These are phyloP conservation scores for Fraxinus paxiana DNA, from an alignment of 305 asterid genomes.

Conservation along the genomic window DNA sequence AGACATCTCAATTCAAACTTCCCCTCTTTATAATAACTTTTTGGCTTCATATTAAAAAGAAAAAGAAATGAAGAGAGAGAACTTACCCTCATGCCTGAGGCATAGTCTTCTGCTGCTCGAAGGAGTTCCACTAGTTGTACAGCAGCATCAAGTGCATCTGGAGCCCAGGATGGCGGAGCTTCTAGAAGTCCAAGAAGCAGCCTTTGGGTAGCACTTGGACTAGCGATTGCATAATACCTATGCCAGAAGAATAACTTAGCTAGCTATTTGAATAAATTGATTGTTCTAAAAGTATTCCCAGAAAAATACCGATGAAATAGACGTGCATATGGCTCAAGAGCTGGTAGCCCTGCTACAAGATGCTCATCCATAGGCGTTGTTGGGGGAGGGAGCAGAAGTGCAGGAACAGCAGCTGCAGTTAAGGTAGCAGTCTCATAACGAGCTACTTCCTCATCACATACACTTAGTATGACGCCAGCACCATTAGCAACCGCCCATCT, in stretches of 20 bases:
- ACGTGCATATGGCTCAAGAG: constrained; percentile 98
- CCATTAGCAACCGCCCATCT: constrained; percentile 99
- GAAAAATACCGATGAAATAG: constrained; percentile 73
- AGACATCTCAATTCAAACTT: neutral
- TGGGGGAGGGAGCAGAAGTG: constrained; percentile 98
- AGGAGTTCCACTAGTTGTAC: constrained; percentile 97
- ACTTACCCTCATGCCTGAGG: constrained; percentile 88
- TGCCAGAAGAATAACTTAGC: constrained; percentile 35
- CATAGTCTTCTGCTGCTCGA: constrained; percentile 98
- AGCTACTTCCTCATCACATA: constrained; percentile 97
- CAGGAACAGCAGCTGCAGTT: constrained; percentile 98
- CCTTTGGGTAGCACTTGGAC: constrained; percentile 99
- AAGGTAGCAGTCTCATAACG: constrained; percentile 95
- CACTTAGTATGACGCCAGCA: constrained; percentile 98
- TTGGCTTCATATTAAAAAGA: neutral
- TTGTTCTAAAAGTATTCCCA: constrained; percentile 18
- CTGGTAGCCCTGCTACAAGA: constrained; percentile 97
- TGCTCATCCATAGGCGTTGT: constrained; percentile 99
- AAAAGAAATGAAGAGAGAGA: constrained; percentile 7
- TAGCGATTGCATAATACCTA: constrained; percentile 96
- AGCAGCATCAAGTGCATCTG: constrained; percentile 99
- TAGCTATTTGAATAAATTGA: constrained; percentile 14
- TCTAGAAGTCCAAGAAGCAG: constrained; percentile 96
- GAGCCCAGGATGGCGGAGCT: constrained; percentile 99
- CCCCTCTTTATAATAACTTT: neutral